phyloP scores from a whole-genome alignment of 768 basidiomycete species.

The Lentinula boryana region DNA sequence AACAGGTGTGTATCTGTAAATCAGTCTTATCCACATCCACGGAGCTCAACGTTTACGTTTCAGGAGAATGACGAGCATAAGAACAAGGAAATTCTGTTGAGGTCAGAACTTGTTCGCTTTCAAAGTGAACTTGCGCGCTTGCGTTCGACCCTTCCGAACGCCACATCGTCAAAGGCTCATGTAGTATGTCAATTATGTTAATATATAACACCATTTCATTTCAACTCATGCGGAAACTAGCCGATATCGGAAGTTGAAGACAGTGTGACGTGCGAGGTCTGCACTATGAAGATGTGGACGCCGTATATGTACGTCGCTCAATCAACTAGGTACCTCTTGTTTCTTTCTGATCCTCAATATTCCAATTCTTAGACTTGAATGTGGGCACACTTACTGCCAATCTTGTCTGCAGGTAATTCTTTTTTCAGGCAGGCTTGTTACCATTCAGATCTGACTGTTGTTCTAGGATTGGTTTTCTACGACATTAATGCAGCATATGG shows the following conservation, averaged over 20 bases:
- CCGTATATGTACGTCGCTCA: constrained; percentile 51
- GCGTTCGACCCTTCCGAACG: neutral
- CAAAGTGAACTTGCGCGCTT: neutral
- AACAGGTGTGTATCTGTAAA: constrained; percentile 29
- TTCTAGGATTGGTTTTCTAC: constrained; percentile 34
- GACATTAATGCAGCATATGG: constrained; percentile 42
- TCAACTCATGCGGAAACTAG: neutral
- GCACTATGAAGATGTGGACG: constrained; percentile 55
- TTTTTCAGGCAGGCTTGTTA: neutral
- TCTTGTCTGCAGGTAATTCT: constrained; percentile 43
- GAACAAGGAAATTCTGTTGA: neutral
- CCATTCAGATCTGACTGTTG: neutral
- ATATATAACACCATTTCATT: neutral
- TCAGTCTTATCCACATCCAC: neutral
- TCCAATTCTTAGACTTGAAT: constrained; percentile 42
- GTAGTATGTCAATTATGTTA: neutral
- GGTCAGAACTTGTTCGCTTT: neutral
- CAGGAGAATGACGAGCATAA: neutral
- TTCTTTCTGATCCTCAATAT: neutral
- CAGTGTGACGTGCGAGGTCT: constrained; percentile 56
- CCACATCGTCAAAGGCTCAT: neutral
- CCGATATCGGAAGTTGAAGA: constrained; percentile 36
- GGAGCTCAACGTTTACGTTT: too few relatives aligned
- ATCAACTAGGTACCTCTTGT: neutral
- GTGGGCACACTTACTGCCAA: constrained; percentile 69